Conservation (phyloP, 2,329 filamentous ascomycete genomes). For the Curvularia verruculosa region DNA sequence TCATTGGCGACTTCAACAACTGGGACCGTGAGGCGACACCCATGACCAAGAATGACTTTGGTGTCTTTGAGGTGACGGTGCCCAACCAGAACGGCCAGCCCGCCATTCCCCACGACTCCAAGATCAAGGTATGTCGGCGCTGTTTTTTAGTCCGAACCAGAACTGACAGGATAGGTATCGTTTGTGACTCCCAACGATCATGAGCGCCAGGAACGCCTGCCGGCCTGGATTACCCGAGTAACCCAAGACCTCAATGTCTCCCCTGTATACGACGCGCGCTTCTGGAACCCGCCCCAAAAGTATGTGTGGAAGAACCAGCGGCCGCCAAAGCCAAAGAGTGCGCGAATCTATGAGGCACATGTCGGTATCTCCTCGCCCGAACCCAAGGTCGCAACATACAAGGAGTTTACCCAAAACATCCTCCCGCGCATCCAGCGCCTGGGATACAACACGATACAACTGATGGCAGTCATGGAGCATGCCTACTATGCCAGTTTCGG, state of each 20-base stretch:
- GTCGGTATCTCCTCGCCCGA: slow-evolving; percentile 96
- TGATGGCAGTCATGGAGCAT: slow-evolving; percentile 99
- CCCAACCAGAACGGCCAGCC: slow-evolving; percentile 75
- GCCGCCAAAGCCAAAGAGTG: slow-evolving; percentile 82
- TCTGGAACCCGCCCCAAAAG: slow-evolving; percentile 91
- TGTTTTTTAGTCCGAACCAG: neutral
- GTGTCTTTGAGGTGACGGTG: slow-evolving; percentile 83
- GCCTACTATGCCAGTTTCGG: slow-evolving; percentile 99
- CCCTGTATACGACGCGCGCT: slow-evolving; percentile 89
- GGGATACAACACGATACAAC: slow-evolving; percentile 96
- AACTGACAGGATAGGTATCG: slow-evolving; percentile 67
- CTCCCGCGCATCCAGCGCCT: slow-evolving; percentile 87
- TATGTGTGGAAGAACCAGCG: slow-evolving; percentile 85
- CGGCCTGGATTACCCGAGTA: slow-evolving; percentile 96
- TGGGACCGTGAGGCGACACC: slow-evolving; percentile 85
- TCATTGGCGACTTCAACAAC: slow-evolving; percentile 94
- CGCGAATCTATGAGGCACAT: slow-evolving; percentile 98
- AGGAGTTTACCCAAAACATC: slow-evolving; percentile 93
- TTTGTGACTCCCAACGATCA: slow-evolving; percentile 80
- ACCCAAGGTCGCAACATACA: slow-evolving; percentile 87
- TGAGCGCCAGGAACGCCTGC: slow-evolving; percentile 78
- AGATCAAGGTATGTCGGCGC: slow-evolving; percentile 75
- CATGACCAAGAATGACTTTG: slow-evolving; percentile 85
- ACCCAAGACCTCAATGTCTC: slow-evolving; percentile 91
- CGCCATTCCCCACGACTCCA: slow-evolving; percentile 89